Conservation (phyloP, 140 eudicot species). For the Anethum foeniculum region DNA sequence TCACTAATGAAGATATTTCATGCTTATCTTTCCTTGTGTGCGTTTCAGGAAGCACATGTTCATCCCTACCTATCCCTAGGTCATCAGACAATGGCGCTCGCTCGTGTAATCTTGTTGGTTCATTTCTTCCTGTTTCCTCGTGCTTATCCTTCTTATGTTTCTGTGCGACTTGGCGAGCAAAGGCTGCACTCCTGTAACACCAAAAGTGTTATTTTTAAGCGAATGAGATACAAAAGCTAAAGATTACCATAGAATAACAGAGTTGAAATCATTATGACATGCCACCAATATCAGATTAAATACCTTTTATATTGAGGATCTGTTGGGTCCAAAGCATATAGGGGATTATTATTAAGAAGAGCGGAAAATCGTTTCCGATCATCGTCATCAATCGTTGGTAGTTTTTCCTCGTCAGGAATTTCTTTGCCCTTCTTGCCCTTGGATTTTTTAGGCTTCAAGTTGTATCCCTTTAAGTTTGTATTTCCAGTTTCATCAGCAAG, state of each 20-base stretch:
- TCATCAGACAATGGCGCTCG: conserved; percentile 1
- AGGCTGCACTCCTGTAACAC: conserved; percentile 71
- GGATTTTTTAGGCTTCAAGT: conserved; percentile 54
- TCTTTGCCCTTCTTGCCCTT: conserved; percentile 67
- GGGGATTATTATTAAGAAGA: conserved; percentile 39
- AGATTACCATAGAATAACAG: not conserved
- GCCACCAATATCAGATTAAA: not conserved
- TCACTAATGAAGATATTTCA: conserved; percentile 57
- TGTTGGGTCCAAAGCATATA: conserved; percentile 84
- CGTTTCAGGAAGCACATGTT: conserved; percentile 7
- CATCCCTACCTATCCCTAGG: not conserved
- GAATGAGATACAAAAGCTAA: not conserved
- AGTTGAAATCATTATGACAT: not conserved
- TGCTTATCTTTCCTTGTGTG: conserved; percentile 44
- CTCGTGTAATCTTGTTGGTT: conserved; percentile 6
- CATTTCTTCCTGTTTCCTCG: conserved; percentile 16
- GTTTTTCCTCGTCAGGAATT: conserved; percentile 50
- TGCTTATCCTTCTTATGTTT: conserved; percentile 36
- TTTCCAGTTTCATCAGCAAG: conserved; percentile 69
- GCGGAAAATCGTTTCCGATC: conserved; percentile 67
- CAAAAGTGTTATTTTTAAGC: not conserved
- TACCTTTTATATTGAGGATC: conserved; percentile 93
- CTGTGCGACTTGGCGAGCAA: conserved; percentile 57
- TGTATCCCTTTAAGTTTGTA: conserved; percentile 63
- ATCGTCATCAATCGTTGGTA: conserved; percentile 52